These are phyloP conservation scores for Populus pruinosa DNA, from an alignment of 345 rosid species.

Conservation along the genomic window DNA sequence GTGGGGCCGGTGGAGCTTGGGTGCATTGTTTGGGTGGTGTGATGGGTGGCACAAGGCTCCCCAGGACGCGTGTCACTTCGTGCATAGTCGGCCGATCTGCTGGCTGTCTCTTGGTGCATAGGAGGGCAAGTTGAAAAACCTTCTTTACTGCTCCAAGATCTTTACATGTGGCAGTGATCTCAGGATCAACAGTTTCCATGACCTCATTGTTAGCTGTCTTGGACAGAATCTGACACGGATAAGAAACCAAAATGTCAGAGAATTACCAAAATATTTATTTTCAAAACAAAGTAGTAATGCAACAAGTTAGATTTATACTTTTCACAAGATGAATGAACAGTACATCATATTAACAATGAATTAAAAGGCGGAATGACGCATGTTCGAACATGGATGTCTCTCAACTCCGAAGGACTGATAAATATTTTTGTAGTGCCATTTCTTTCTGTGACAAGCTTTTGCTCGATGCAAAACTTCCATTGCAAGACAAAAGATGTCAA, in stretches of 20 bases:
- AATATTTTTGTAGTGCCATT: too few species aligned
- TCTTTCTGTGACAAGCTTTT: too few species aligned
- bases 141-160: constrained; percentile 85
- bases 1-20: constrained; percentile 17
- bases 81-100: constrained; percentile 87
- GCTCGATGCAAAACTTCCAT: too few species aligned
- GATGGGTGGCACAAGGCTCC: constrained; percentile 49
- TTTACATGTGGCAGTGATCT: constrained; percentile 64
- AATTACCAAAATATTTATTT: neutral
- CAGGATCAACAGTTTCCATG: constrained; percentile 83
- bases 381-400: neutral
- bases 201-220: constrained; percentile 79
- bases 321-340: neutral
- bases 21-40: constrained; percentile 44
- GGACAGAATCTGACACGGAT: constrained; percentile 56
- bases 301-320: neutral
- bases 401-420: neutral
- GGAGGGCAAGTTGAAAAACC: constrained; percentile 81
- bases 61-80: constrained; percentile 72
- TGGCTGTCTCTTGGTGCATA: constrained; percentile 80
- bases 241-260: neutral
- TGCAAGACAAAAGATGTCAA: too few species aligned
- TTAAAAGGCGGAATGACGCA: neutral
- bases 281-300: neutral
- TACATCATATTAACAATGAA: neutral